Conservation (phyloP, 768 basidiomycete species). For the Myochromella boudieri region DNA sequence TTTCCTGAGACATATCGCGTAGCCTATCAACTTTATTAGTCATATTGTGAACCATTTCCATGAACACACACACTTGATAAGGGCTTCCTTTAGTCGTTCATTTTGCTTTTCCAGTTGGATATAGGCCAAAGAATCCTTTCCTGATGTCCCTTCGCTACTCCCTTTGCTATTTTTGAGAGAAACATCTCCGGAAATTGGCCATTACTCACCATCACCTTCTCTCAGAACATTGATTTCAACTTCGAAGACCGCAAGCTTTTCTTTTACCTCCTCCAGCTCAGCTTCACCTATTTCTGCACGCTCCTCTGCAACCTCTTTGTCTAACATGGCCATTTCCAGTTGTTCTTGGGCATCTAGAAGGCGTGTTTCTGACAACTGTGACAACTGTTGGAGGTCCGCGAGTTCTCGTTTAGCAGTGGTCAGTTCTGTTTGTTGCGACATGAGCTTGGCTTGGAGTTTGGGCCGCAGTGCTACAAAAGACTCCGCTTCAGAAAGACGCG, state of each 20-base stretch:
- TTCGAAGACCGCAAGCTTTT: constrained; percentile 74
- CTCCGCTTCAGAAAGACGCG: constrained; percentile 81
- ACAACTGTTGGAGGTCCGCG: constrained; percentile 75
- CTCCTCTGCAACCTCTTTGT: constrained; percentile 97
- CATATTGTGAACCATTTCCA: neutral
- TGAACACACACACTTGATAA: constrained; percentile 59
- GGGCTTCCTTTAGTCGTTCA: constrained; percentile 90
- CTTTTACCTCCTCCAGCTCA: constrained; percentile 78
- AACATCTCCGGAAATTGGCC: constrained; percentile 5
- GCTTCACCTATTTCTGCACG: constrained; percentile 76
- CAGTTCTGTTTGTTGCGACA: constrained; percentile 76
- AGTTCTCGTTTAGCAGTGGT: constrained; percentile 73
- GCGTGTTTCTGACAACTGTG: constrained; percentile 65
- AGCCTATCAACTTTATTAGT: constrained; percentile 46
- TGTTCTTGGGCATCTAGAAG: constrained; percentile 84
- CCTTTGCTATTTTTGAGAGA: constrained; percentile 6
- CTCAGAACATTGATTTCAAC: constrained; percentile 82
- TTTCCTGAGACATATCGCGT: constrained; percentile 86
- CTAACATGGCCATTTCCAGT: constrained; percentile 91
- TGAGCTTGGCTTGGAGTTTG: constrained; percentile 88
- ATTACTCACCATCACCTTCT: constrained; percentile 41
- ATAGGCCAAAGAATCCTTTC: constrained; percentile 63
- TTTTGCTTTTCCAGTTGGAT: constrained; percentile 97
- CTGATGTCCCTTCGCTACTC: constrained; percentile 28
- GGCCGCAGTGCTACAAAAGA: constrained; percentile 82